Evolutionary conservation across 2,329 filamentous ascomycete species (phyloP), one percentile per base, ranked within the genome.

Genomic region (Rhynchosporium agropyri): DNA sequence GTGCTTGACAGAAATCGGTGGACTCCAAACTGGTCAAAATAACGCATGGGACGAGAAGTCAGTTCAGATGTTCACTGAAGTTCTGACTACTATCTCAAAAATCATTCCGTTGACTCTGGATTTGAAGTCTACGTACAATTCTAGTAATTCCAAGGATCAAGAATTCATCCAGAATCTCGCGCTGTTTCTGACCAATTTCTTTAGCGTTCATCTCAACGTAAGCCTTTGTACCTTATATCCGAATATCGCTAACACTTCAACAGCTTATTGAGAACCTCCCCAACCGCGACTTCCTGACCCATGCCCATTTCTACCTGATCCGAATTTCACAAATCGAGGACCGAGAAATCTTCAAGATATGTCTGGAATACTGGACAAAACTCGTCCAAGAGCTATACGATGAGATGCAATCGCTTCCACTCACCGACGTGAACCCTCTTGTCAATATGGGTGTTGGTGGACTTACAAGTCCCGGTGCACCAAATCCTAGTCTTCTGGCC

Each of bases 341-440:
- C 74, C 89, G 95, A 60, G 95, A 99, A 77, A 97, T 99, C 68
- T 99, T 99, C 86, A 99, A 99, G 83, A 99, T 99, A 74, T 96
- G 91, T 75, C 82, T 99, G 66, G 96, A 99, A 76, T 99, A 99
- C 80, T 99, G 95, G 95, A 95, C 96, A 43, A 98, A 97, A 79
- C 84, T 98, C 57, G 96, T 99, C 6, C 94, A 96, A 74, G 95
- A 98, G 77, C 84, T 99, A 28, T 99, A 98, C 76, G 95, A 99
- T 76, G 95, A 99, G 80, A 97, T 98, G 93, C 95, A 99, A 77
- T 86, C 92, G 67, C 86, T 98, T 3, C 96, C 95, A 7, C 91
- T 98, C 70, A 92, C 91, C 58, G 95, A 99, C 71, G 82, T 95
- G 72, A 97, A 97, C 75, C 92, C 95, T 10, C 83, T 99, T 20